These are phyloP conservation scores for Fusarium liriodendri DNA, from an alignment of 2,329 filamentous ascomycete species.

Conservation along the genomic window DNA sequence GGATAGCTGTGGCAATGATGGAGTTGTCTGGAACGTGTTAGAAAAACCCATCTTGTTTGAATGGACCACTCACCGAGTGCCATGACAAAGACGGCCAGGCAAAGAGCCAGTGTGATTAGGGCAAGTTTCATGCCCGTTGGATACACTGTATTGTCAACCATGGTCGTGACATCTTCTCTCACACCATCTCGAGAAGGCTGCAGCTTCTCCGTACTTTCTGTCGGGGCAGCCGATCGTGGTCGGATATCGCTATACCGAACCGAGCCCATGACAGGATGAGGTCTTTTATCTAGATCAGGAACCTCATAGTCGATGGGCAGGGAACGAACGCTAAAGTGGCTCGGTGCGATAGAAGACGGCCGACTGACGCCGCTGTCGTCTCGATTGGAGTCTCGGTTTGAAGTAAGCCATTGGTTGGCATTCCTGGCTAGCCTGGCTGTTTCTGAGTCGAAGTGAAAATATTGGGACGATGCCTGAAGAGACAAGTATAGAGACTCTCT, in stretches of 20 bases:
- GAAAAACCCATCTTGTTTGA: background rate
- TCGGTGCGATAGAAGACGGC: slow-evolving; percentile 37
- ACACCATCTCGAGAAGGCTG: background rate
- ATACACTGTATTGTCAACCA: slow-evolving; percentile 30
- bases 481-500: slow-evolving; percentile 40
- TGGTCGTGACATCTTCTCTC: background rate
- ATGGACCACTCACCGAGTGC: slow-evolving; percentile 47
- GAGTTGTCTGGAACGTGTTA: slow-evolving; percentile 47
- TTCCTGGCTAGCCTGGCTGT: slow-evolving; percentile 34
- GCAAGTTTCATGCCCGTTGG: slow-evolving; percentile 42
- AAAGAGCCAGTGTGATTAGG: slow-evolving; percentile 52
- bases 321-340: slow-evolving; percentile 36
- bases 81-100: slow-evolving; percentile 55
- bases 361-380: slow-evolving; percentile 41
- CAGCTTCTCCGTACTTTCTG: slow-evolving; percentile 46
- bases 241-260: slow-evolving; percentile 36
- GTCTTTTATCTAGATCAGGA: slow-evolving; percentile 21
- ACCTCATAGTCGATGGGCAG: slow-evolving; percentile 29
- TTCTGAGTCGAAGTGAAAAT: slow-evolving; percentile 41
- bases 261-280: slow-evolving; percentile 38
- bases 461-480: slow-evolving; percentile 38
- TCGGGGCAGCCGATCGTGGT: slow-evolving; percentile 30
- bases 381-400: slow-evolving; percentile 16
- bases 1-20: slow-evolving; percentile 58
- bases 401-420: slow-evolving; percentile 40